A percentile compares a stretch with the other conserved stretches of the same genome.
These are phyloP conservation scores for Trypanosoma rangeli DNA, from an alignment of 208 protist genomes.

Conservation along the genomic window DNA sequence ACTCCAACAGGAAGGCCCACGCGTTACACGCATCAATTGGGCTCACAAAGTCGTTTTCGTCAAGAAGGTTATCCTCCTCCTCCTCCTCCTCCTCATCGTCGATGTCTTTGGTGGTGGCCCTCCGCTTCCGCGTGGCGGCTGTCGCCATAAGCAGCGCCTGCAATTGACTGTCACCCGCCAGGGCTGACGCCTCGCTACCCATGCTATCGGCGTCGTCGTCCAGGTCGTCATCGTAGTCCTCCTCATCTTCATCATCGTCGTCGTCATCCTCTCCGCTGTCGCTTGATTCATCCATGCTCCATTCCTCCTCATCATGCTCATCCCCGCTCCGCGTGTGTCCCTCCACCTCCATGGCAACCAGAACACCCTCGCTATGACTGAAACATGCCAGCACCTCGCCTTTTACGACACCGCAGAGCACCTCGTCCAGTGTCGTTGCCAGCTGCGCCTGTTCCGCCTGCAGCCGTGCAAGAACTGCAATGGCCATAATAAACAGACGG, in stretches of 20 bases:
- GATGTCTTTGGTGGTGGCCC: neutral
- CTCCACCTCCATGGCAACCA: conserved; percentile 33
- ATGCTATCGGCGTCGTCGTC: conserved; percentile 3
- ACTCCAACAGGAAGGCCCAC: conserved; percentile 47
- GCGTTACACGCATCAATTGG: conserved; percentile 64
- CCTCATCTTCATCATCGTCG: conserved; percentile 38
- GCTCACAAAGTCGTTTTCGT: conserved; percentile 72
- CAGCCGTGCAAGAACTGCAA: conserved; percentile 31
- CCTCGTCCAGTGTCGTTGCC: conserved; percentile 22
- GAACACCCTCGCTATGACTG: conserved; percentile 35
- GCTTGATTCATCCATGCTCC: conserved; percentile 29
- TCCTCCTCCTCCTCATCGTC: conserved; percentile 37
- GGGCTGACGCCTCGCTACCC: neutral
- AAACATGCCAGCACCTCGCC: conserved; percentile 46
- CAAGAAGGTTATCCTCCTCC: conserved; percentile 68
- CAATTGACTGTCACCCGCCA: conserved; percentile 26
- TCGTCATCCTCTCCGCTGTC: conserved; percentile 38
- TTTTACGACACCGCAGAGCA: conserved; percentile 50
- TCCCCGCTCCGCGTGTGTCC: conserved; percentile 1
- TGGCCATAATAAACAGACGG: conserved; percentile 55
- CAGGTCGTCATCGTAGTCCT: conserved; percentile 27
- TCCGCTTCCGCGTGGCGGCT: conserved; percentile 32
- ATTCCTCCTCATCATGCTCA: conserved; percentile 32
- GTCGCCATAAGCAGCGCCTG: conserved; percentile 45
- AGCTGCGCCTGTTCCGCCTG: conserved; percentile 4